A percentile compares a stretch with the other conserved stretches of the same genome.
Evolutionary conservation across 192 early-diverging fungal species (phyloP).

Genomic region (Spizellomyces sp.): DNA sequence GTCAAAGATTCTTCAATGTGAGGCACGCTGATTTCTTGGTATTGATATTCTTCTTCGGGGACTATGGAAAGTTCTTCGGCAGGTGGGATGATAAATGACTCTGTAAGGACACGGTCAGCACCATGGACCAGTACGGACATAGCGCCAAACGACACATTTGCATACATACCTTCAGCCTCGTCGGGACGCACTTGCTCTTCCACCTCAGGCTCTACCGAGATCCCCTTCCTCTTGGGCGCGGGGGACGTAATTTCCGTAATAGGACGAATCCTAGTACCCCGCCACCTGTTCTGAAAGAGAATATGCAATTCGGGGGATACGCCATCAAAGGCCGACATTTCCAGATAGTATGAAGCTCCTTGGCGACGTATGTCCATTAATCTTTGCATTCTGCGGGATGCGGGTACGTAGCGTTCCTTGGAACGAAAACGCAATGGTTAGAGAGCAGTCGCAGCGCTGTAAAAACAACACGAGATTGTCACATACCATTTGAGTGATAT

Average conservation of each 20-base stretch:
- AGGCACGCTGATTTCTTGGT: not conserved
- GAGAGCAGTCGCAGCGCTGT: no score
- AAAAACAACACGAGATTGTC: no score
- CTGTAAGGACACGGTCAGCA: no score
- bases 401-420: slow-evolving; percentile 44
- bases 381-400: slow-evolving; percentile 44
- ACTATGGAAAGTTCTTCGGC: no score
- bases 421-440: not conserved
- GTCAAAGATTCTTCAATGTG: not conserved
- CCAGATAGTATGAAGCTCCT: slow-evolving; percentile 43
- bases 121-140: no score
- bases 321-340: slow-evolving; percentile 24
- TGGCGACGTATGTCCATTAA: slow-evolving; percentile 36
- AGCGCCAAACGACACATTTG: no score
- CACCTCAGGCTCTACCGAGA: no score
- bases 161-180: no score
- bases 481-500: slow-evolving; percentile 36
- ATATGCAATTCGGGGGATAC: slow-evolving; percentile 15
- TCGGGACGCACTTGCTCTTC: no score
- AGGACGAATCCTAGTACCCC: not conserved
- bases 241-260: not conserved
- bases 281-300: slow-evolving; percentile 6
- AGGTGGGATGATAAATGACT: no score
- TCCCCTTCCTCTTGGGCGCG: no score
- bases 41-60: slow-evolving; percentile 11